phyloP scores from a whole-genome alignment of 805 yeast species.

The Saturnispora halmiae region DNA sequence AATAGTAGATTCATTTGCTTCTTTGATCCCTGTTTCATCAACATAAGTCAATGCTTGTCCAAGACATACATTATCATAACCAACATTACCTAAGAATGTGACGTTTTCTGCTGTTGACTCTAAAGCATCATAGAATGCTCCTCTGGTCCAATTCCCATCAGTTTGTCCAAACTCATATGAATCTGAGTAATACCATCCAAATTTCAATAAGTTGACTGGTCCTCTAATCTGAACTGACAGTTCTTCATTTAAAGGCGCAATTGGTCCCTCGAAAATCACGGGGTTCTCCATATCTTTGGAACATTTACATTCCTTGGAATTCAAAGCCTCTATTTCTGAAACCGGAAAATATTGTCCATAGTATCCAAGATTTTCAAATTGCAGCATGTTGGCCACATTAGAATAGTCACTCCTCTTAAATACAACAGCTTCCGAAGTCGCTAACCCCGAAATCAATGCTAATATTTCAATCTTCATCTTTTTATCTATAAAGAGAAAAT shows the following conservation, averaged over 20 bases:
- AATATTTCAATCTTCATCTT: neutral
- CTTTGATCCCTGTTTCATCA: slow-evolving; percentile 42
- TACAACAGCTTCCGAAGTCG: neutral
- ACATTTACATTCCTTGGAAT: slow-evolving; percentile 40
- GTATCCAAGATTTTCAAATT: slow-evolving; percentile 48
- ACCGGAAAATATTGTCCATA: slow-evolving; percentile 45
- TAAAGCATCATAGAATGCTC: slow-evolving; percentile 48
- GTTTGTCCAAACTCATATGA: slow-evolving; percentile 31
- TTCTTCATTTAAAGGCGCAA: slow-evolving; percentile 60
- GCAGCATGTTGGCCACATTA: slow-evolving; percentile 33
- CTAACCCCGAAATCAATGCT: neutral
- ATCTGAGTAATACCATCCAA: slow-evolving; percentile 50
- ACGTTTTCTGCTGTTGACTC: slow-evolving; percentile 47
- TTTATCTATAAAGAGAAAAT: neutral
- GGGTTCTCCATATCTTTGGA: slow-evolving; percentile 29
- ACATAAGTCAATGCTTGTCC: slow-evolving; percentile 64
- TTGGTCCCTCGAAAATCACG: slow-evolving; percentile 41
- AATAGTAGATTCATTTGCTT: slow-evolving; percentile 39
- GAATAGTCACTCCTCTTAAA: slow-evolving; percentile 13
- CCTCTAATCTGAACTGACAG: slow-evolving; percentile 75
- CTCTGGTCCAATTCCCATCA: slow-evolving; percentile 46
- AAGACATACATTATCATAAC: slow-evolving; percentile 50
- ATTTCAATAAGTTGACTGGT: slow-evolving; percentile 51
- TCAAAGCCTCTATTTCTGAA: slow-evolving; percentile 32
- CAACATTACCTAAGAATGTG: slow-evolving; percentile 59